Evolutionary conservation across 352 stramenopile genomes (phyloP), one percentile per base, ranked within the genome.

Genomic region (Phytophthora cryptogea): DNA sequence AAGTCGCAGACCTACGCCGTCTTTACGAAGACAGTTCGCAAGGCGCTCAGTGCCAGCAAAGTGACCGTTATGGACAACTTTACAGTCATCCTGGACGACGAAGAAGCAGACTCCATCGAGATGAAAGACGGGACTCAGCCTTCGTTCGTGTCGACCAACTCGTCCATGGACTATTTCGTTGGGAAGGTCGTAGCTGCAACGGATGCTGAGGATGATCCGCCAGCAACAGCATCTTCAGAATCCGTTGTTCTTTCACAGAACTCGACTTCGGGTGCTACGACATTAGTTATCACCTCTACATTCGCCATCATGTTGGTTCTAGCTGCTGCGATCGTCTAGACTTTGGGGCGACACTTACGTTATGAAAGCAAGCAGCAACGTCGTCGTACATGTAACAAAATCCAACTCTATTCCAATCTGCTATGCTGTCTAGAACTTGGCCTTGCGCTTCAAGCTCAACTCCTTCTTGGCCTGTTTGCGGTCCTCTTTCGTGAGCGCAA

Each of bases 401-500:
- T 59, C 31, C 52, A 68, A 58, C 20, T 74, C 66, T 66, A 74
- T 71, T 72, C 54, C 51, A 63, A 63, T 45, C 31, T 42, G 26
- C 28, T 28, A 43, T 47, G 14, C 7, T 27, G 35, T 57, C 31
- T 82, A 94, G 62, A 92, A 92, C 70, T 87, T 91, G 52, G 83
- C 78, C 71, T 92, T 94, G 56, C 86, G 83, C 68, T 91, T 78
- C 63, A 90, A 88, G 57, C 54, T 76, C 31, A 89, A 66, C 52
- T 90, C 77, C 59, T 90, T 91, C 65, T 83, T 92, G 53, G 86
- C 79, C 49, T 88, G 70, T 47, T 92, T 92, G 66, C 86, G 90
- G 55, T 96, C 80, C 27, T 93, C 80, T 52, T 96, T 96, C 7
- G 73, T 82, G 9, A 96, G 76, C 61, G 75, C 74, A 63, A 99